Evolutionary conservation across 495 filamentous ascomycete species (phyloP).

Genomic region (Neurospora cerealis): DNA sequence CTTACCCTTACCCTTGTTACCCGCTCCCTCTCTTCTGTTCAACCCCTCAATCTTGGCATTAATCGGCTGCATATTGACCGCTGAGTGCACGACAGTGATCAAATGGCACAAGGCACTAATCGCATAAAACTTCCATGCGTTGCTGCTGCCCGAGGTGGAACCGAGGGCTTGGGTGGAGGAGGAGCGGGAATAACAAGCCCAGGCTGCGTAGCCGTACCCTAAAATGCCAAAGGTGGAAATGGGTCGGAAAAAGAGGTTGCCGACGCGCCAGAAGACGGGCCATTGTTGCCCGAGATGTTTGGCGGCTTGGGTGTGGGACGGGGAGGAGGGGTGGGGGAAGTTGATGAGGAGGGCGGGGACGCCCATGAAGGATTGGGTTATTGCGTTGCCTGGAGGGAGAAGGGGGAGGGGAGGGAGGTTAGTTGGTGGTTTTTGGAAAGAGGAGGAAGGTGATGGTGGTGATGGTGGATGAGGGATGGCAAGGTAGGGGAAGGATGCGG

Average conservation of each 20-base stretch:
- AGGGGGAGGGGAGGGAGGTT: not conserved
- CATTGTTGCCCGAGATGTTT: constrained; percentile 36
- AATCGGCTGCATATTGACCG: constrained; percentile 41
- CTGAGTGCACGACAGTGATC: constrained; percentile 35
- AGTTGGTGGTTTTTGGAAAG: too few relatives aligned
- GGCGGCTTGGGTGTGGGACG: constrained; percentile 26
- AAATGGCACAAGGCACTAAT: constrained; percentile 31
- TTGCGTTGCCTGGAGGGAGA: constrained; percentile 31
- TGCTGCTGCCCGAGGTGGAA: constrained; percentile 1
- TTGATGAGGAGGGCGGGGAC: constrained; percentile 37
- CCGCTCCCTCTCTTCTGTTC: not conserved
- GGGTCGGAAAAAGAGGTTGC: constrained; percentile 39
- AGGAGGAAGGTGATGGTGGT: not conserved
- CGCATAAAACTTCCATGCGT: constrained; percentile 33
- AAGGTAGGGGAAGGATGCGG: too few relatives aligned
- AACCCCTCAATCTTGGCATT: constrained; percentile 36
- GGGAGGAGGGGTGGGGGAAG: constrained; percentile 32
- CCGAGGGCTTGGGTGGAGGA: not conserved
- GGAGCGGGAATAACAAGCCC: constrained; percentile 10
- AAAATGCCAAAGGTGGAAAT: constrained; percentile 37
- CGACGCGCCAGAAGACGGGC: constrained; percentile 37
- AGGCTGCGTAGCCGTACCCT: constrained; percentile 33
- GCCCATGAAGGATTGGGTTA: constrained; percentile 43
- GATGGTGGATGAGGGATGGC: not conserved
- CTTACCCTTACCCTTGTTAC: constrained; percentile 18